Conservation (phyloP, 2,329 filamentous ascomycete species). For the Aquanectria penicillioides region DNA sequence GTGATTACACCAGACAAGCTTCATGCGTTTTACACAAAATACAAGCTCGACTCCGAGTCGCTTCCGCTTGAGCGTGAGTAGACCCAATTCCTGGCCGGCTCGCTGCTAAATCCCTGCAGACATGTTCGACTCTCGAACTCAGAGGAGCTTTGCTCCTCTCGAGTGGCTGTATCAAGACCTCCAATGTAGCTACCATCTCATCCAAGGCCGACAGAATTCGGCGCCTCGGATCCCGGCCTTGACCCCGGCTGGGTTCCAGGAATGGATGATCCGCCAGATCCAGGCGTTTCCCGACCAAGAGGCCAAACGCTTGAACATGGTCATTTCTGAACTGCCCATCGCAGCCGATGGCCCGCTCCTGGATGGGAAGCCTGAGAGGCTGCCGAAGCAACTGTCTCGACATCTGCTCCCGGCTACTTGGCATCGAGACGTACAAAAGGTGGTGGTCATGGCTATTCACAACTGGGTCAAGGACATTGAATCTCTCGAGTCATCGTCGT, state of each 20-base stretch:
- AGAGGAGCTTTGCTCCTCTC: conserved; percentile 38
- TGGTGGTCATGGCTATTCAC: conserved; percentile 69
- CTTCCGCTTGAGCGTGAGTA: conserved; percentile 74
- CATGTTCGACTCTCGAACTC: conserved; percentile 59
- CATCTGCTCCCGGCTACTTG: conserved; percentile 73
- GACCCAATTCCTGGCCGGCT: background rate
- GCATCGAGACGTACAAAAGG: conserved; percentile 66
- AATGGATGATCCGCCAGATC: conserved; percentile 79
- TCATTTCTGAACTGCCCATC: conserved; percentile 78
- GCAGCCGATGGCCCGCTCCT: conserved; percentile 63
- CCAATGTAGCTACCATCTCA: conserved; percentile 71
- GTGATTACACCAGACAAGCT: conserved; percentile 83
- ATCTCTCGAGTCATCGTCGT: too few relatives aligned
- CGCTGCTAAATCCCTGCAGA: conserved; percentile 44
- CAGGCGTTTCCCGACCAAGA: conserved; percentile 81
- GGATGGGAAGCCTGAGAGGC: conserved; percentile 73
- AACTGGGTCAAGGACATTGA: conserved; percentile 48
- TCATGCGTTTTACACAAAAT: conserved; percentile 75
- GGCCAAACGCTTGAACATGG: conserved; percentile 73
- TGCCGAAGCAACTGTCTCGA: conserved; percentile 82
- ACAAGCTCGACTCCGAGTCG: conserved; percentile 70
- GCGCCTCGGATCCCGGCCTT: conserved; percentile 71
- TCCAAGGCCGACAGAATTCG: conserved; percentile 62
- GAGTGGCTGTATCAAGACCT: conserved; percentile 64
- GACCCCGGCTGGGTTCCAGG: conserved; percentile 73